A percentile compares a stretch with the other conserved stretches of the same genome.
Evolutionary conservation across 192 early-diverging fungal genomes (phyloP).

Genomic region (Entomortierella chlamydospora): DNA sequence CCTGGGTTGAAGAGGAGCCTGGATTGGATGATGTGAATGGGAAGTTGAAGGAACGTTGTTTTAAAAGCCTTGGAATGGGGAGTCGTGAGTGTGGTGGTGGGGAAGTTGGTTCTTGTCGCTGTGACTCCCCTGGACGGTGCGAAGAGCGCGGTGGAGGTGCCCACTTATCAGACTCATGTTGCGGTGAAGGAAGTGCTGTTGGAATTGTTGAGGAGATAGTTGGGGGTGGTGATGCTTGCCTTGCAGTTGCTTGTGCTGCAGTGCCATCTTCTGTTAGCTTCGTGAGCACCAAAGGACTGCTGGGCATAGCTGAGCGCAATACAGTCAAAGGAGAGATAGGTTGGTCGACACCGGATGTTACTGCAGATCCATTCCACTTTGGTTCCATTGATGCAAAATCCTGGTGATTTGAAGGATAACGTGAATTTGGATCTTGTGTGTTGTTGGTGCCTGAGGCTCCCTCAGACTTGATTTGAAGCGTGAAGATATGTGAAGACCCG

Average conservation of each 20-base stretch:
- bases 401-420: too few species aligned
- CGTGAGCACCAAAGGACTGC: background rate
- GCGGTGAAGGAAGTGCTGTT: background rate
- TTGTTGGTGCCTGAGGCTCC: background rate
- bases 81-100: conserved; percentile 22
- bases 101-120: background rate
- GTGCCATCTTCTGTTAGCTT: background rate
- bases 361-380: conserved; percentile 24
- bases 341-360: conserved; percentile 22
- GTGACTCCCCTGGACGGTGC: background rate
- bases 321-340: conserved; percentile 37
- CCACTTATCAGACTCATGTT: conserved; percentile 28
- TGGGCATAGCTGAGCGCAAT: conserved; percentile 6
- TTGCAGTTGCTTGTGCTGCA: background rate
- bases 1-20: background rate
- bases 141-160: conserved; percentile 14
- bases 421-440: background rate
- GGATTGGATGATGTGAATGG: conserved; percentile 8
- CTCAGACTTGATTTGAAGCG: conserved; percentile 20
- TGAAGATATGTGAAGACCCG: conserved; percentile 6
- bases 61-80: conserved; percentile 27
- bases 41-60: conserved; percentile 53
- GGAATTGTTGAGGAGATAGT: background rate
- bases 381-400: background rate
- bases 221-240: background rate